A percentile compares a stretch with the other conserved stretches of the same genome.
Conservation (phyloP, 352 stramenopile species). For the Phytophthora fragariae region DNA sequence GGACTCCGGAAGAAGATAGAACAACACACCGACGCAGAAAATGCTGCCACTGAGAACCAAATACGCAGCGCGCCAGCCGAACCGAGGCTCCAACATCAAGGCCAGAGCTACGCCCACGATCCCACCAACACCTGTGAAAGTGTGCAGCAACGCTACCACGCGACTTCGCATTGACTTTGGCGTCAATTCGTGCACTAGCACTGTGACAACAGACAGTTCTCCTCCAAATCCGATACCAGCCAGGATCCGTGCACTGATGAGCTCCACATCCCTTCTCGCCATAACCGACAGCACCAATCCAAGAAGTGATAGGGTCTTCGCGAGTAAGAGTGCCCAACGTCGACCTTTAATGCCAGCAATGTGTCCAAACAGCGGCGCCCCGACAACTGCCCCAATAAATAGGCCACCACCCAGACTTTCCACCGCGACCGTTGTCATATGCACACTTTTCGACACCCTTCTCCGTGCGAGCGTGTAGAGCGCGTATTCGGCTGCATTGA, state of each 20-base stretch:
- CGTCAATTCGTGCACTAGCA: slow-evolving; percentile 44
- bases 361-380: slow-evolving; percentile 37
- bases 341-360: slow-evolving; percentile 39
- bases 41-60: slow-evolving; percentile 23
- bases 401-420: slow-evolving; percentile 23
- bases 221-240: slow-evolving; percentile 45
- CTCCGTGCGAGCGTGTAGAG: slow-evolving; percentile 43
- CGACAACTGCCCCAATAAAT: slow-evolving; percentile 30
- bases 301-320: slow-evolving; percentile 37
- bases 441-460: slow-evolving; percentile 22
- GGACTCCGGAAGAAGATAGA: slow-evolving; percentile 39
- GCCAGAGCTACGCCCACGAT: slow-evolving; percentile 33
- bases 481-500: slow-evolving; percentile 40
- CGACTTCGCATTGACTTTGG: slow-evolving; percentile 31
- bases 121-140: slow-evolving; percentile 37
- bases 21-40: slow-evolving; percentile 30
- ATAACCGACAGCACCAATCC: slow-evolving; percentile 38
- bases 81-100: slow-evolving; percentile 28
- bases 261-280: slow-evolving; percentile 25
- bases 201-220: slow-evolving; percentile 38
- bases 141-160: slow-evolving; percentile 41
- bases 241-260: slow-evolving; percentile 36
- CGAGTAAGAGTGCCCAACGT: slow-evolving; percentile 31
- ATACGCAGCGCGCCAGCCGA: slow-evolving; percentile 45
- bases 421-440: slow-evolving; percentile 30